Base-by-base conservation (phyloP, 371 early-diverging fungal genomes). In the Synchytrium microbalum region DNA sequence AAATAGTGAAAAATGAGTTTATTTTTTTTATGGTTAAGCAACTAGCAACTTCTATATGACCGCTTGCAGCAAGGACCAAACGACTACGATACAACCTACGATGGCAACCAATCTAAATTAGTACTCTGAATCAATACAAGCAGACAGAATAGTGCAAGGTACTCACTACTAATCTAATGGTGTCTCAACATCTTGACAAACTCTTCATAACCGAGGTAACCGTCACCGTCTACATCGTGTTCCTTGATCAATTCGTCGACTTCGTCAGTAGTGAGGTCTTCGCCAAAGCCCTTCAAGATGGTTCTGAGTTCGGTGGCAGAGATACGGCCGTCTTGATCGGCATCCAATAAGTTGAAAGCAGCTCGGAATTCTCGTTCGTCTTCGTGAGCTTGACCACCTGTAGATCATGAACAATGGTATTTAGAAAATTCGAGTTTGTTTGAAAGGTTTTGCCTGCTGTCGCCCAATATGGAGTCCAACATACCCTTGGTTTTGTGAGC, bases 321-420 rank as follows among this genome's bases (percentile, higher is more conserved):
- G 67, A 93, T 93, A 69, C 79, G 88, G 23, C 92, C 92, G 64
- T 87, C 88, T 62, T 86, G 84, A 60, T 93, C 91, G 77, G 89
- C 88, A 79, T 93, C 93, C 79, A 93, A 92, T 33, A 93, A 92
- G 74, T 90, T 91, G 85, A 92, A 93, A 5, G 88, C 93, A 70
- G 90, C 90, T 62, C 91, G 84, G 67, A 92, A 89, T 73, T 93
- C 93, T 72, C 89, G 84, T 67, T 82, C 78, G 57, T 86, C 72
- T 51, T 85, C 88, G 32, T 87, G 69, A 74, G 78, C 79, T 68
- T 78, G 46, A 38, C 5, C 5, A 38, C 19, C 46, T 38, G 46
- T 38, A 38, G 46, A 38, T 38, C 19, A 19, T 10, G 46, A 5
- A 38, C 46, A 38, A 38, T 38, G 46, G 10, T 19, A n/a, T n/a